phyloP scores from a whole-genome alignment of 176 grass and related monocot species.

The Musa beccarii region DNA sequence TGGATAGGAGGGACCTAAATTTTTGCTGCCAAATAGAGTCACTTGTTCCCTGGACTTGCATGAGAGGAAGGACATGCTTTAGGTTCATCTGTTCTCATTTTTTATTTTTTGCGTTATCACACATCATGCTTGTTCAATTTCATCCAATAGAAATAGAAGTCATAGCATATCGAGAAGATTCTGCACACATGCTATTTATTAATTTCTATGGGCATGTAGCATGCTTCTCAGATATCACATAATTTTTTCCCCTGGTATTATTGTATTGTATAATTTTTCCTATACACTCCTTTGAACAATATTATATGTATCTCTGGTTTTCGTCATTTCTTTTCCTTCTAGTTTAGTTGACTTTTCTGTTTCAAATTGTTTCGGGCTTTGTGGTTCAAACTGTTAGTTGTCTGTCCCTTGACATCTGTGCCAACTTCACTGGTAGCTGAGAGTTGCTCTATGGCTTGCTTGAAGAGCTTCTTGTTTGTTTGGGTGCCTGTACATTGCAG shows the following conservation, averaged over 20 bases:
- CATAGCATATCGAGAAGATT: background rate
- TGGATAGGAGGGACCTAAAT: background rate
- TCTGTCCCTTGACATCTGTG: background rate
- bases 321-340: conserved; percentile 12
- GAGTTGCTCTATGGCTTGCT: background rate
- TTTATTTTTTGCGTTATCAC: background rate
- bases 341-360: background rate
- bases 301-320: background rate
- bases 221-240: background rate
- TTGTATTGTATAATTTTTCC: too few species aligned
- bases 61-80: background rate
- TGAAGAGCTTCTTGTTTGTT: conserved; percentile 25
- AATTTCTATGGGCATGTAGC: background rate
- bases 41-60: background rate
- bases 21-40: background rate
- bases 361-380: background rate
- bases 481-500: conserved; percentile 54
- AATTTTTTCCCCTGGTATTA: conserved; percentile 20
- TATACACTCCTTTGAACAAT: too few species aligned
- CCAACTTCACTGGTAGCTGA: background rate
- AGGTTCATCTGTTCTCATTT: background rate
- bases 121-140: background rate
- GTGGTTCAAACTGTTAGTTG: background rate
- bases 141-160: background rate
- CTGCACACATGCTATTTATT: background rate